Evolutionary conservation across 306 rosid genomes (phyloP).

Genomic region (Malus fusca): DNA sequence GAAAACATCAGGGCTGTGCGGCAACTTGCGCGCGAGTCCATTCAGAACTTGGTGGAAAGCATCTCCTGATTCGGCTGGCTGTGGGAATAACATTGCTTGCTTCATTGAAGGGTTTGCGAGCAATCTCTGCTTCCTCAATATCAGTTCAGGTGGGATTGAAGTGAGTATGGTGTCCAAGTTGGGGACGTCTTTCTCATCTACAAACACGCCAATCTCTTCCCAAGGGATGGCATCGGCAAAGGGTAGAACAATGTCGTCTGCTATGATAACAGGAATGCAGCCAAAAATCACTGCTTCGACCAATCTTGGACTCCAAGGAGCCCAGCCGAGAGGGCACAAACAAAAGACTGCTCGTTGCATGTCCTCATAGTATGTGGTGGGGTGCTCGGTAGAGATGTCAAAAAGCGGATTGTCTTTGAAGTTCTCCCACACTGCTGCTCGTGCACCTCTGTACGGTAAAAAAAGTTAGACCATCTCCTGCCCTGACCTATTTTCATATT

Average conservation of each 20-base stretch:
- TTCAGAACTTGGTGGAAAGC: slow-evolving; percentile 92
- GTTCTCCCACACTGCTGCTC: slow-evolving; percentile 93
- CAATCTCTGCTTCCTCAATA: slow-evolving; percentile 82
- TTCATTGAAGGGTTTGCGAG: slow-evolving; percentile 99
- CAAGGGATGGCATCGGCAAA: slow-evolving; percentile 99
- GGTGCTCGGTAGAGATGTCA: slow-evolving; percentile 94
- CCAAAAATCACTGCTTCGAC: slow-evolving; percentile 97
- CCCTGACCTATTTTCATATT: background rate
- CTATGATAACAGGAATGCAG: slow-evolving; percentile 95
- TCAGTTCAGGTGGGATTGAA: slow-evolving; percentile 76
- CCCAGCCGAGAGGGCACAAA: slow-evolving; percentile 98
- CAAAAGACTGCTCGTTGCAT: slow-evolving; percentile 96
- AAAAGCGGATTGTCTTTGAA: slow-evolving; percentile 92
- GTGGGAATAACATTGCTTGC: slow-evolving; percentile 96
- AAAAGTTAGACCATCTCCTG: background rate
- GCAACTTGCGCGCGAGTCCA: slow-evolving; percentile 92
- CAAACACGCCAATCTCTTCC: slow-evolving; percentile 91
- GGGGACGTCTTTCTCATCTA: slow-evolving; percentile 84
- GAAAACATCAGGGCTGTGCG: slow-evolving; percentile 52
- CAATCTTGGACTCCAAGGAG: slow-evolving; percentile 97
- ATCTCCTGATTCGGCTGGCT: slow-evolving; percentile 86
- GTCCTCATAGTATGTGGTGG: slow-evolving; percentile 92
- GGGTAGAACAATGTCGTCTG: slow-evolving; percentile 92
- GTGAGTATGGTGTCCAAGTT: slow-evolving; percentile 80
- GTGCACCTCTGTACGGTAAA: slow-evolving; percentile 5